These are phyloP conservation scores for Sporothrix dimorphospora DNA, from an alignment of 2,329 filamentous ascomycete genomes.

Conservation along the genomic window DNA sequence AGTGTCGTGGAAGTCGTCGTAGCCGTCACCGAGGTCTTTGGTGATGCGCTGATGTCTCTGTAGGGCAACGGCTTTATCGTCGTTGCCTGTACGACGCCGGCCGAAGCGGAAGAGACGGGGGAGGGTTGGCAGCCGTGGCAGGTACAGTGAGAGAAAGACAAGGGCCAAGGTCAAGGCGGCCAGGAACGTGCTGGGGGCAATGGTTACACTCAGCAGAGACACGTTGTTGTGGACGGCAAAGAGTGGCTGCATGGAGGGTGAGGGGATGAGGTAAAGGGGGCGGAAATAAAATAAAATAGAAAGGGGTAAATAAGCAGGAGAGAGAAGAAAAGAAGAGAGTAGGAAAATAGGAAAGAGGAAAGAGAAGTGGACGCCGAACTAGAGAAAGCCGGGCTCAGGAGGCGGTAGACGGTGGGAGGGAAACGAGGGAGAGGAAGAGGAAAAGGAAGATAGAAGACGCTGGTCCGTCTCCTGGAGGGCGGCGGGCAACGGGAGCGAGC, in stretches of 20 bases:
- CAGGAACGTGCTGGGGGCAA: constrained; percentile 62
- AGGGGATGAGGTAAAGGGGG: not conserved
- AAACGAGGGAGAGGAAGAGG: not conserved
- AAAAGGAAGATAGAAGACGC: not conserved
- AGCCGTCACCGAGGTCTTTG: constrained; percentile 31
- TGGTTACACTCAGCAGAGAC: constrained; percentile 61
- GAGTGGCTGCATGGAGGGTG: constrained; percentile 56
- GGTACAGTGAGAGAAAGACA: constrained; percentile 56
- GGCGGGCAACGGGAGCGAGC: not conserved
- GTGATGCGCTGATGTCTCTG: constrained; percentile 21
- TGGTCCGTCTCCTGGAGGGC: not conserved
- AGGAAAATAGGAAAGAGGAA: not conserved
- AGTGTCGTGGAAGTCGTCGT: constrained; percentile 17
- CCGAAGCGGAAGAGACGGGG: constrained; percentile 35
- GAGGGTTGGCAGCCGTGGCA: constrained; percentile 40
- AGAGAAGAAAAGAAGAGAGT: not conserved
- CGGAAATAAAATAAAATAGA: not conserved
- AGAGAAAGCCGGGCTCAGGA: not conserved
- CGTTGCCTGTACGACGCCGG: constrained; percentile 32
- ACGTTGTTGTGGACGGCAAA: constrained; percentile 64
- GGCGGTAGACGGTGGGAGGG: not conserved
- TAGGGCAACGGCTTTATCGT: constrained; percentile 19
- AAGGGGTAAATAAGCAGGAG: not conserved
- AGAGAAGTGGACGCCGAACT: not conserved
- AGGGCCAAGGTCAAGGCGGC: constrained; percentile 54